Base-by-base conservation (phyloP, 2,329 filamentous ascomycete species). In the Alternaria viburni region DNA sequence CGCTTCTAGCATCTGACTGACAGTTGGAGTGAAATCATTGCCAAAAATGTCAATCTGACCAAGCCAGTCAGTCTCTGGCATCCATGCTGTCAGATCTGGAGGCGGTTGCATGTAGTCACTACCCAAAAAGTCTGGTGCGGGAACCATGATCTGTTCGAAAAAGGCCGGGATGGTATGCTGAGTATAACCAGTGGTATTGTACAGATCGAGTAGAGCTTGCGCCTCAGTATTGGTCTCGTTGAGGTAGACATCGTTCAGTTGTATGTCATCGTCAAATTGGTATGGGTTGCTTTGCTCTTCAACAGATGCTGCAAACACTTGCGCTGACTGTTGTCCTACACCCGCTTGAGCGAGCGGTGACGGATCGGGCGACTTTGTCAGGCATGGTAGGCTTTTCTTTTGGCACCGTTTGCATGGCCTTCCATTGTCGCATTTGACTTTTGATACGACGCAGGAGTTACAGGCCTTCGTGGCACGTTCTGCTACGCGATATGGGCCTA, bases 391-490 rank as follows among this genome's bases (percentile, higher is more conserved):
- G 23, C 44, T 43, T 23, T 65, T 67, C 57, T 67, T 67, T 12
- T 51, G 45, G 41, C 71, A 74, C 26, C 71, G 59, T 57, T 71
- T 68, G 52, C 74, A 78, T 4, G 75, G 75, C 15, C 73, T 69
- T 6, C 57, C 46, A 54, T 77, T 70, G 49, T 76, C 71, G 46
- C 76, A 78, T 57, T 75, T 78, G 15, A 76, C 65, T 58, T 76
- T 78, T 8, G 76, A 74, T 7, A 71, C 54, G 1, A 77, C 74
- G 49, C 76, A 77, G 4, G 73, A 54, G 59, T 77, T 71, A 56
- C 75, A 78, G n/a, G 76, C 75, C 59, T 71, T 72, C 5, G 67
- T 65, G 4, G 74, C 74, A 25, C 74, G 62, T 43, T 74, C 71
- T 3, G 59, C 56, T 6, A 65, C 47, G 17, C 72, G 63, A 60